These are phyloP conservation scores for Iris pallida DNA, from an alignment of 116 monocot species.

Conservation along the genomic window DNA sequence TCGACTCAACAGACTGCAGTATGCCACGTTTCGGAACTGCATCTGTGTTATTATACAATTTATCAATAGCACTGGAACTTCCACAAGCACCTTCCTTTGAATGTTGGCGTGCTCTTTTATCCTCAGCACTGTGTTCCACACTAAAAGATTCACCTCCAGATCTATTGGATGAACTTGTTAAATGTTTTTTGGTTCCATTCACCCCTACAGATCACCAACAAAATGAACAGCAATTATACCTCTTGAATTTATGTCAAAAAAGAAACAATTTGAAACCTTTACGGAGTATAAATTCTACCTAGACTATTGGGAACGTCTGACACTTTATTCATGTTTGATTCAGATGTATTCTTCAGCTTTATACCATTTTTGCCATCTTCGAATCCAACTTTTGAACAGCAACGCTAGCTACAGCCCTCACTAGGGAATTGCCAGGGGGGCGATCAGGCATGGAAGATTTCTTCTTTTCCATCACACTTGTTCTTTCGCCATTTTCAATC, in stretches of 20 bases:
- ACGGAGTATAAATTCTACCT: neutral
- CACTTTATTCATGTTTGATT: constrained; percentile 15
- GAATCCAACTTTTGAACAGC: constrained; percentile 11
- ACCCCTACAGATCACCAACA: constrained; percentile 11
- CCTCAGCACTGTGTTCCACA: constrained; percentile 5
- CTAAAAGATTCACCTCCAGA: constrained; percentile 10
- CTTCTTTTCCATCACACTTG: constrained; percentile 19
- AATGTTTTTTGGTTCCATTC: constrained; percentile 23
- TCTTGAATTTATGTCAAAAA: too few species aligned
- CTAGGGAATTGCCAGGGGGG: neutral
- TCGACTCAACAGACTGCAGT: constrained; percentile 4
- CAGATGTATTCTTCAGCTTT: constrained; percentile 11
- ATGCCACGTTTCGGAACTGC: neutral
- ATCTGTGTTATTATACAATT: constrained; percentile 11
- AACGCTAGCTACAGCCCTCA: neutral
- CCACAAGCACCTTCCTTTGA: constrained; percentile 6
- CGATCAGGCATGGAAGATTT: neutral
- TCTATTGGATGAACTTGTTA: constrained; percentile 3
- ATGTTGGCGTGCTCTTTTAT: constrained; percentile 11
- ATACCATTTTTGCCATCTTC: constrained; percentile 7
- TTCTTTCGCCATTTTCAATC: constrained; percentile 10
- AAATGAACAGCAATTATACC: neutral
- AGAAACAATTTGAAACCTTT: too few species aligned
- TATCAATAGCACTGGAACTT: neutral
- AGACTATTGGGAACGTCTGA: constrained; percentile 4